Conservation (phyloP, 192 early-diverging fungal genomes). For the Umbelopsis ramanniana region DNA sequence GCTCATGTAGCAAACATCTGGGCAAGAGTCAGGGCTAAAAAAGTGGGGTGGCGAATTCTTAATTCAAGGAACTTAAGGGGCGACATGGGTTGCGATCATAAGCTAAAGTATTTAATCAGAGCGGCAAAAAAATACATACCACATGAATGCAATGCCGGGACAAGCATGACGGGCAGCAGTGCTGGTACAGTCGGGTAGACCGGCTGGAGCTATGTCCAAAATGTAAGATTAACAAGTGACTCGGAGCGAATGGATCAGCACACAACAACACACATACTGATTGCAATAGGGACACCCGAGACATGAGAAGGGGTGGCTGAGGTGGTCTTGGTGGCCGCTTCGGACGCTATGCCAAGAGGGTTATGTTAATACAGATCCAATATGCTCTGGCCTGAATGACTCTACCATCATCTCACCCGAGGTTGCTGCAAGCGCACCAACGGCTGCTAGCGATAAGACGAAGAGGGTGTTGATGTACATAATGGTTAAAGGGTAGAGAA, state of each 20-base stretch:
- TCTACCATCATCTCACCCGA: background rate
- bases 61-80: background rate
- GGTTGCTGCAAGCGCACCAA: background rate
- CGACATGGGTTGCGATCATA: background rate
- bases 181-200: conserved; percentile 1
- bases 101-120: background rate
- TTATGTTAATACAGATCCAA: background rate
- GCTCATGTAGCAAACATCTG: conserved; percentile 4
- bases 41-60: background rate
- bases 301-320: conserved; percentile 15
- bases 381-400: background rate
- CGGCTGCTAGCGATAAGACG: conserved; percentile 1
- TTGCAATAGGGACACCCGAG: conserved; percentile 3
- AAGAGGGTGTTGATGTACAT: conserved; percentile 6
- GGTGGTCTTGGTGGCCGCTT: background rate
- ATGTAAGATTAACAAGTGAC: background rate
- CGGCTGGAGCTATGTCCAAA: background rate
- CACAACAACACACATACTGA: background rate
- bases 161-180: conserved; percentile 3
- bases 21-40: background rate
- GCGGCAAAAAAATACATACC: background rate
- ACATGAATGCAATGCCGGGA: conserved; percentile 11
- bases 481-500: background rate
- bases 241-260: background rate
- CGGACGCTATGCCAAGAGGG: background rate